Percentiles rank a stretch among this genome's conserved stretches.
Evolutionary conservation across 2,329 filamentous ascomycete species (phyloP).

Genomic region (Aspergillus viridinutans): DNA sequence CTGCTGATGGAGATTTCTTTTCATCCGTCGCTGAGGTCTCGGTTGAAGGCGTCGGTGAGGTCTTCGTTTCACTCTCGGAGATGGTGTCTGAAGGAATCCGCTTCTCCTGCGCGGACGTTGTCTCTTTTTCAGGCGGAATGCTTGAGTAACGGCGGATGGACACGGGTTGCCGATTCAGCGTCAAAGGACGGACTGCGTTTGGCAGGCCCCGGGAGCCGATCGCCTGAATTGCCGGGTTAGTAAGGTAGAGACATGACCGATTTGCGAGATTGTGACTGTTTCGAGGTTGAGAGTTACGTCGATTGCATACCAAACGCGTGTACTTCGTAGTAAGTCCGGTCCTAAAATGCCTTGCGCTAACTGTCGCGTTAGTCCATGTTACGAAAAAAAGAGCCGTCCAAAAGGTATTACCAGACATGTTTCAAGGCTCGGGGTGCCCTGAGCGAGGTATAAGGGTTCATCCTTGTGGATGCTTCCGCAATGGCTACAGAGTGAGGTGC

Average conservation of each 20-base stretch:
- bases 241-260: neutral
- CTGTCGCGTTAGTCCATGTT: slow-evolving; percentile 3
- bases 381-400: neutral
- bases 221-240: slow-evolving; percentile 2
- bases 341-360: slow-evolving; percentile 5
- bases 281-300: neutral
- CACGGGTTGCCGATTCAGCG: neutral
- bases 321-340: slow-evolving; percentile 4
- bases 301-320: slow-evolving; percentile 7
- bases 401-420: slow-evolving; percentile 2
- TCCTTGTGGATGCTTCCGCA: neutral
- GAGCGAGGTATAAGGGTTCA: slow-evolving; percentile 5
- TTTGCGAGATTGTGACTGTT: neutral
- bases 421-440: slow-evolving; percentile 7
- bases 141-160: neutral
- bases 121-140: neutral
- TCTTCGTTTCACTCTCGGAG: neutral
- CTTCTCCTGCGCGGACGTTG: neutral
- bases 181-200: neutral
- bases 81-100: neutral
- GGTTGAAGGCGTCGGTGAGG: neutral
- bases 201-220: slow-evolving; percentile 1
- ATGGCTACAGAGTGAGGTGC: neutral
- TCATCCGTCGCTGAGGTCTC: neutral
- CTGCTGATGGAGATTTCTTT: neutral